Conservation (phyloP, 1,284 basidiomycete species). For the Tilletia horrida region DNA sequence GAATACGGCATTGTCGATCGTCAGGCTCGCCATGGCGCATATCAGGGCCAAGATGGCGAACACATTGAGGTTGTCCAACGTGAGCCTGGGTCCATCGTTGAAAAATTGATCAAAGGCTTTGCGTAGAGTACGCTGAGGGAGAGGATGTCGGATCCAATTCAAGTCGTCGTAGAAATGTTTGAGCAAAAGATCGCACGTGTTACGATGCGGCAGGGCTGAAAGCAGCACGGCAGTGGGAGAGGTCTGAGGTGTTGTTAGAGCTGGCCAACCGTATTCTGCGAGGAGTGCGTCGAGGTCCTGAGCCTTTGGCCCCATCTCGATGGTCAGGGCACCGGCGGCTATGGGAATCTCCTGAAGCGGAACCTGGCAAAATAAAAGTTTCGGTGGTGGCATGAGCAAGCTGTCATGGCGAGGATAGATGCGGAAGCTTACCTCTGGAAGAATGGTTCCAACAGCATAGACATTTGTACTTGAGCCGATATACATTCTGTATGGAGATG, state of each 20-base stretch:
- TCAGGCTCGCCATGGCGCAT: conserved; percentile 33
- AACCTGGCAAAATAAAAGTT: neutral
- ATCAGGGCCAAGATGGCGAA: conserved; percentile 41
- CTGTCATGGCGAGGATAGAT: neutral
- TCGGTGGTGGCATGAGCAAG: neutral
- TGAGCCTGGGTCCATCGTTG: conserved; percentile 38
- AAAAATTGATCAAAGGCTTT: conserved; percentile 28
- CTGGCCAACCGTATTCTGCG: conserved; percentile 39
- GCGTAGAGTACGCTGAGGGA: conserved; percentile 33
- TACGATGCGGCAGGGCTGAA: conserved; percentile 32
- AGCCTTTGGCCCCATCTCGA: neutral
- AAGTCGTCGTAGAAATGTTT: conserved; percentile 44
- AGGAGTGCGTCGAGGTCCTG: conserved; percentile 38
- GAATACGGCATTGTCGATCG: conserved; percentile 19
- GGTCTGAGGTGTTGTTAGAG: conserved; percentile 19
- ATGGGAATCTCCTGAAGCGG: conserved; percentile 8
- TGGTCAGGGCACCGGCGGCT: neutral
- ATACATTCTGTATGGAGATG: neutral
- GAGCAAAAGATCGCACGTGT: conserved; percentile 32
- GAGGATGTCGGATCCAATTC: conserved; percentile 49
- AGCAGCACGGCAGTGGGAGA: conserved; percentile 29
- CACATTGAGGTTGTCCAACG: conserved; percentile 39
- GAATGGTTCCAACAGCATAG: conserved; percentile 8
- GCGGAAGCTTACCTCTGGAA: neutral
- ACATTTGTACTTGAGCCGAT: neutral